These are phyloP conservation scores for Tolypocladium paradoxum DNA, from an alignment of 2,329 filamentous ascomycete genomes.

Conservation along the genomic window DNA sequence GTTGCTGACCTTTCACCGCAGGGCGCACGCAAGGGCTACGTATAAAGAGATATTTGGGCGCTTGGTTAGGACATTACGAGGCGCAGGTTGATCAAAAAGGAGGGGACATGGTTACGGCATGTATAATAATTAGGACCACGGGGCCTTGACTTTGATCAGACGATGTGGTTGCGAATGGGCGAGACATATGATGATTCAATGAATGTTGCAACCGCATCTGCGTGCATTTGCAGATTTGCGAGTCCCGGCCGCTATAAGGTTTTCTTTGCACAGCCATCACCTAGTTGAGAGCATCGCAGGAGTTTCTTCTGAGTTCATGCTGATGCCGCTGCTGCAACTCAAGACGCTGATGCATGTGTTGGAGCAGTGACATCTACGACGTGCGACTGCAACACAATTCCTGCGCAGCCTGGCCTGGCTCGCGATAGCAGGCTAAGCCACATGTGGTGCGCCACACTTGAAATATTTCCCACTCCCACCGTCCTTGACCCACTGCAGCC, in stretches of 20 bases:
- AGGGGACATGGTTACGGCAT: not conserved
- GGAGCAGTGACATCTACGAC: not conserved
- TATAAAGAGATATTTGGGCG: constrained; percentile 31
- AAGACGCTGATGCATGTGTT: not conserved
- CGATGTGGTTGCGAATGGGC: not conserved
- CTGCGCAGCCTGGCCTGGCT: not conserved
- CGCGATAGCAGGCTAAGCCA: constrained; percentile 16
- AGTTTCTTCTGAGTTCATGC: not conserved
- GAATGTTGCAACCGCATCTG: not conserved
- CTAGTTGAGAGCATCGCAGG: not conserved
- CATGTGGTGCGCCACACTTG: constrained; percentile 16
- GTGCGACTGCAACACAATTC: not conserved
- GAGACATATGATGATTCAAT: not conserved
- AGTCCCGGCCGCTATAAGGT: not conserved
- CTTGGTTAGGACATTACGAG: not conserved
- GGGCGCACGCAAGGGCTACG: constrained; percentile 60
- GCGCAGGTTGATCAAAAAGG: not conserved
- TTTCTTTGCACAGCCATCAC: not conserved
- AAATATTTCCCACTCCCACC: constrained; percentile 19
- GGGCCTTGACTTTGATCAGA: not conserved
- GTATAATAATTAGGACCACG: not conserved
- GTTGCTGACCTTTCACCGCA: constrained; percentile 16
- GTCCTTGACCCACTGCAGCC: not conserved
- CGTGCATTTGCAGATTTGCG: not conserved
- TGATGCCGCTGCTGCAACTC: not conserved